Conservation (phyloP, 305 asterid genomes). For the Fraxinus dipetala region DNA sequence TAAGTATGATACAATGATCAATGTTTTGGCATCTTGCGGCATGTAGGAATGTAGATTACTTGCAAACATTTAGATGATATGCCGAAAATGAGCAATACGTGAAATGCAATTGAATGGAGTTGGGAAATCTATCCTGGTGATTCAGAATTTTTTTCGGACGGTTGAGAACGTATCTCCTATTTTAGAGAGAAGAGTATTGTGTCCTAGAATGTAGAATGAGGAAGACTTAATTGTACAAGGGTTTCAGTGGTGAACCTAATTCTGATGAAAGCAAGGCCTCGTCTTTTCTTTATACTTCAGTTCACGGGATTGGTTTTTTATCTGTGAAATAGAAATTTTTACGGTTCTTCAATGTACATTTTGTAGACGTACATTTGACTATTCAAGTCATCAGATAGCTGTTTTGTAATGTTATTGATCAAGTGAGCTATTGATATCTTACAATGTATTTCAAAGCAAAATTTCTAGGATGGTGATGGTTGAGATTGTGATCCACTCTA, state of each 20-base stretch:
- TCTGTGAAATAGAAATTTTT: not conserved
- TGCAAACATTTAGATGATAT: not conserved
- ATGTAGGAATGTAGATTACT: not conserved
- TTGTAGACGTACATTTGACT: not conserved
- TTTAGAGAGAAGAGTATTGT: not conserved
- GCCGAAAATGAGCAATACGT: not conserved
- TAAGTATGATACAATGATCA: not conserved
- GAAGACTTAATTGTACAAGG: not conserved
- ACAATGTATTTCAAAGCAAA: not conserved
- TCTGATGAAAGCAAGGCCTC: not conserved
- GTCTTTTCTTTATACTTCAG: not conserved
- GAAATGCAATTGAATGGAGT: not conserved
- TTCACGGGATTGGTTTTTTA: not conserved
- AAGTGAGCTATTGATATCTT: not conserved
- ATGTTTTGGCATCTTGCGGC: not conserved
- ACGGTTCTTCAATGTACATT: not conserved
- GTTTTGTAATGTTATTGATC: not conserved
- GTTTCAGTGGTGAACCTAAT: not conserved
- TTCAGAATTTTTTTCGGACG: not conserved
- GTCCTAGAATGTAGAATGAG: not conserved
- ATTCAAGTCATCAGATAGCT: not conserved
- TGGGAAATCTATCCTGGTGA: not conserved
- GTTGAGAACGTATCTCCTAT: not conserved
- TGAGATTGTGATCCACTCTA: not conserved
- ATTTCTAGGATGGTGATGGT: not conserved